Evolutionary conservation across 2,329 filamentous ascomycete genomes (phyloP).

Genomic region (Arthrobotrys megalospora): DNA sequence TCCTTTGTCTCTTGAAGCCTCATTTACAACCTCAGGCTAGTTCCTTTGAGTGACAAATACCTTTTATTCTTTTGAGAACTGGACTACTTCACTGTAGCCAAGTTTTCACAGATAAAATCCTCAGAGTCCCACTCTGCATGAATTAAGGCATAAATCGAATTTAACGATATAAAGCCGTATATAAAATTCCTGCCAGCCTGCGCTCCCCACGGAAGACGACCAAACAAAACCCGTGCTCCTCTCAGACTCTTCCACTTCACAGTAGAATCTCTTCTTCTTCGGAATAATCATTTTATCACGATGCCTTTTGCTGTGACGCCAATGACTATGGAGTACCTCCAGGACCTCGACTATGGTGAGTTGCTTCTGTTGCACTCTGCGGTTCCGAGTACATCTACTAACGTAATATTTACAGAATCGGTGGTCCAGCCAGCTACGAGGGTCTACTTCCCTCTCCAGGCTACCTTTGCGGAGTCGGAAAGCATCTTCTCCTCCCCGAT

Average conservation of each 20-base stretch:
- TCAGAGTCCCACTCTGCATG: slow-evolving; percentile 37
- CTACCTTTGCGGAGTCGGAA: slow-evolving; percentile 58
- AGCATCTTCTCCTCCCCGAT: slow-evolving; percentile 57
- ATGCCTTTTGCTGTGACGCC: slow-evolving; percentile 60
- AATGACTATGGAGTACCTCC: slow-evolving; percentile 60
- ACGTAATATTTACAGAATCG: slow-evolving; percentile 43
- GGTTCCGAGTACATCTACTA: slow-evolving; percentile 11
- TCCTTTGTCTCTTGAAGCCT: slow-evolving; percentile 27
- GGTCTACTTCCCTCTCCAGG: slow-evolving; percentile 57
- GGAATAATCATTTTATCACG: slow-evolving; percentile 26
- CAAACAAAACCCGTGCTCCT: slow-evolving; percentile 36
- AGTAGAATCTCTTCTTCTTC: slow-evolving; percentile 8
- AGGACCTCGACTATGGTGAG: slow-evolving; percentile 60
- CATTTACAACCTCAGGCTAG: slow-evolving; percentile 45
- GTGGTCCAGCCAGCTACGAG: slow-evolving; percentile 59
- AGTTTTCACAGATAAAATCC: slow-evolving; percentile 37
- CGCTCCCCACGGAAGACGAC: slow-evolving; percentile 36
- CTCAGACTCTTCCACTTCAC: slow-evolving; percentile 6
- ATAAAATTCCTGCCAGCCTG: slow-evolving; percentile 28
- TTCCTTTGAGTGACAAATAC: slow-evolving; percentile 47
- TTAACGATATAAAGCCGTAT: slow-evolving; percentile 45
- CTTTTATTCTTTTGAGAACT: slow-evolving; percentile 36
- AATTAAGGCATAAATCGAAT: slow-evolving; percentile 41
- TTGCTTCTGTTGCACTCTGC: background rate
- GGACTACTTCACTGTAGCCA: slow-evolving; percentile 58